Conservation (phyloP, 2,329 filamentous ascomycete species). For the Botrytis tulipae region DNA sequence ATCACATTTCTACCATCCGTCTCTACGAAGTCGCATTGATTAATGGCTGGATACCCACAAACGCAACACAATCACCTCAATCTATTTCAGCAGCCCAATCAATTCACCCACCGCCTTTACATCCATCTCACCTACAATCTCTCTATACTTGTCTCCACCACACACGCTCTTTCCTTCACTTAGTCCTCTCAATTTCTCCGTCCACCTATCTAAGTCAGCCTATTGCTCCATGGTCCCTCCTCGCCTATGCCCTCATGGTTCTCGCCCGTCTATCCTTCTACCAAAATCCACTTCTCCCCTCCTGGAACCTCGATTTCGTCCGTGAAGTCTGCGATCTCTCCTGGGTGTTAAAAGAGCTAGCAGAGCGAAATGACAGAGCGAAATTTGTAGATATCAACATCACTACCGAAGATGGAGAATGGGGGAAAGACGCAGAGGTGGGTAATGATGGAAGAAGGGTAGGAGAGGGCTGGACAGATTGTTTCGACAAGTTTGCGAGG, state of each 20-base stretch:
- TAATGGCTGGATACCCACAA: neutral
- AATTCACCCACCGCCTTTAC: neutral
- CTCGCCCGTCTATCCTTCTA: slow-evolving; percentile 15
- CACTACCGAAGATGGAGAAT: neutral
- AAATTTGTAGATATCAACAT: slow-evolving; percentile 2
- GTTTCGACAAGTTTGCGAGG: slow-evolving; percentile 17
- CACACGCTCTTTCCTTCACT: neutral
- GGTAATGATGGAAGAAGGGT: neutral
- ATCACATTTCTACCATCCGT: slow-evolving; percentile 11
- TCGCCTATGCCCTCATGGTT: slow-evolving; percentile 9
- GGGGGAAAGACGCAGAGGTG: neutral
- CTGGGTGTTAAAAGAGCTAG: neutral
- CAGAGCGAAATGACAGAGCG: neutral
- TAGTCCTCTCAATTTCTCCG: neutral
- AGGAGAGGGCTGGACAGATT: neutral
- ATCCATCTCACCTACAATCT: neutral
- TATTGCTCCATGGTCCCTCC: neutral
- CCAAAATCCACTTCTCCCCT: neutral
- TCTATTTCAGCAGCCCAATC: neutral
- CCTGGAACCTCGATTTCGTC: slow-evolving; percentile 11
- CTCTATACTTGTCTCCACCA: slow-evolving; percentile 13
- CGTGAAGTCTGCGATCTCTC: slow-evolving; percentile 10
- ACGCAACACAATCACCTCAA: neutral
- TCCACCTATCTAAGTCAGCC: slow-evolving; percentile 7
- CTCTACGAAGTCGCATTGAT: slow-evolving; percentile 15